These are phyloP conservation scores for Vitis hybrid DNA, from an alignment of 177 flowering plant genomes.

Conservation along the genomic window DNA sequence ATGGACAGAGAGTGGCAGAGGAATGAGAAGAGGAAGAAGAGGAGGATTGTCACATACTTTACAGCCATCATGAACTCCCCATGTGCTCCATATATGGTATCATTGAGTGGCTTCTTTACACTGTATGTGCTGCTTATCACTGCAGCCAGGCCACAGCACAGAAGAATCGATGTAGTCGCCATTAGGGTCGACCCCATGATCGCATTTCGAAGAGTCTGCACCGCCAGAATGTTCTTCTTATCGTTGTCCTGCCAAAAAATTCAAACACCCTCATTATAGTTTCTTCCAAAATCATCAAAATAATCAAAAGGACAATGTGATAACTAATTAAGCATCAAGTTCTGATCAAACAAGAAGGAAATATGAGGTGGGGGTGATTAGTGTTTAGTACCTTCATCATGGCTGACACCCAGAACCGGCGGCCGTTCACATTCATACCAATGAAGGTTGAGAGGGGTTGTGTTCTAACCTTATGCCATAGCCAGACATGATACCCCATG, in stretches of 20 bases:
- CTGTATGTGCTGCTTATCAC: slow-evolving; percentile 70
- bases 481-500: slow-evolving; percentile 59
- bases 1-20: slow-evolving; percentile 57
- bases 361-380: too few relatives aligned
- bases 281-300: not conserved
- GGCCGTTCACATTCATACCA: slow-evolving; percentile 64
- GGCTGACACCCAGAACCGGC: slow-evolving; percentile 78
- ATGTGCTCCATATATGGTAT: slow-evolving; percentile 55
- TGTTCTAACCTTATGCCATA: slow-evolving; percentile 70
- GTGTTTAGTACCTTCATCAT: slow-evolving; percentile 70
- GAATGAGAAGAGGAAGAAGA: slow-evolving; percentile 64
- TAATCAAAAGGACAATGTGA: not conserved
- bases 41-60: slow-evolving; percentile 53
- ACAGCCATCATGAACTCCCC: slow-evolving; percentile 57
- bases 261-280: not conserved
- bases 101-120: slow-evolving; percentile 50
- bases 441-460: slow-evolving; percentile 71
- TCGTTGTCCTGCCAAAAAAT: slow-evolving; percentile 51
- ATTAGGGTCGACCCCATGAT: slow-evolving; percentile 75
- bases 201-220: slow-evolving; percentile 61
- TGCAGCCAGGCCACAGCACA: slow-evolving; percentile 58
- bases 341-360: too few relatives aligned
- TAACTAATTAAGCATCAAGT: too few relatives aligned
- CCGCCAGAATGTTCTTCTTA: slow-evolving; percentile 67
- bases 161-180: slow-evolving; percentile 74